Evolutionary conservation across 176 grass and related monocot species (phyloP).

Genomic region (Poa pratensis): DNA sequence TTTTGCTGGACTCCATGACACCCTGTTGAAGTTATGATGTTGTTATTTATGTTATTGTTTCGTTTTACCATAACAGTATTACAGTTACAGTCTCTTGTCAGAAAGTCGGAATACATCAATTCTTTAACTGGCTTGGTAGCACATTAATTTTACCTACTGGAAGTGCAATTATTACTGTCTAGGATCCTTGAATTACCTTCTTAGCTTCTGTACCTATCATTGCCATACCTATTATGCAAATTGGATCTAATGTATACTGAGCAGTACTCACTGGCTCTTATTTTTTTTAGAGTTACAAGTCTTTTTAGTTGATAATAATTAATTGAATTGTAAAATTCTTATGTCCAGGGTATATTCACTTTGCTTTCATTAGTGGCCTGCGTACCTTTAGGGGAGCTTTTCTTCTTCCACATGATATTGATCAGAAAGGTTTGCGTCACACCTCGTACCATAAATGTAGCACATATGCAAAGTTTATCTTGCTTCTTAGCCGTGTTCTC

Average conservation of each 20-base stretch:
- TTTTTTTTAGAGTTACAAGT: not conserved
- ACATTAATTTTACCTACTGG: not conserved
- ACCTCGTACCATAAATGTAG: slow-evolving; percentile 27
- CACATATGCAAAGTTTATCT: slow-evolving; percentile 18
- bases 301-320: slow-evolving; percentile 37
- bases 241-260: slow-evolving; percentile 20
- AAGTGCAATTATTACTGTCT: slow-evolving; percentile 23
- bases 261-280: not conserved
- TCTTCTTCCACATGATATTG: slow-evolving; percentile 99
- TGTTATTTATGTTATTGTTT: slow-evolving; percentile 30
- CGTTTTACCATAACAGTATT: not conserved
- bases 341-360: slow-evolving; percentile 83
- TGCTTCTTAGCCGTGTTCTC: slow-evolving; percentile 25
- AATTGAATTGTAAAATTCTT: slow-evolving; percentile 40
- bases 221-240: not conserved
- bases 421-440: slow-evolving; percentile 82
- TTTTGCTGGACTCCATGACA: slow-evolving; percentile 2
- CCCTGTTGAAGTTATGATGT: not conserved
- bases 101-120: not conserved
- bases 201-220: slow-evolving; percentile 17
- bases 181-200: slow-evolving; percentile 34
- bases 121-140: not conserved
- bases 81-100: not conserved
- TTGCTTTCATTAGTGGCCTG: slow-evolving; percentile 82
- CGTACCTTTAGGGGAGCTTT: slow-evolving; percentile 88